Evolutionary conservation across 345 rosid genomes (phyloP), one percentile per base, ranked within the genome.

Genomic region (Brassica incana): DNA sequence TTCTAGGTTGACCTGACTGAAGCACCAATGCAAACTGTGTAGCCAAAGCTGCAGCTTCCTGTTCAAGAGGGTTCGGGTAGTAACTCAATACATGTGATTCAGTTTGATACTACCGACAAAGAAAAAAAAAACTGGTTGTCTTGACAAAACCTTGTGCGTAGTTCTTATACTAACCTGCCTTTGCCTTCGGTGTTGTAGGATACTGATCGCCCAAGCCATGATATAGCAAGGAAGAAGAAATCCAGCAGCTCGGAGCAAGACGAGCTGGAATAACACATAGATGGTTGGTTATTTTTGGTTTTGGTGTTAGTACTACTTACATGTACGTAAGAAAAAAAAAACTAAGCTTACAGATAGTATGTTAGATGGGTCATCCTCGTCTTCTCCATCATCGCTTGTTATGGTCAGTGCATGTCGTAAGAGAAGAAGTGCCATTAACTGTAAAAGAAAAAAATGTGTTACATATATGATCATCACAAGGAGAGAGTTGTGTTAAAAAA

Each of bases 151-250:
- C 64, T 23, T 60, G 58, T 9, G 16, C 3, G 23, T 43, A 69
- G 68, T 30, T 52, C 30, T 3, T 33, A 82, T 67, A 56, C 45
- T 75, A 72, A 95, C 99, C 91, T 91, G 98, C 83, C 95, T 87
- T 78, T 90, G 97, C 77, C 97, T 88, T 63, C 97, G 88, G 8
- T 91, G 92, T 78, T 95, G 99, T 80, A 95, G 73, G 67, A 92
- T 88, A 83, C 95, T 91, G 74, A 95, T 88, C 67, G 95, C 98
- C 99, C 99, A 91, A 50, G 98, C 99, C 99, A 95, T 95, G 78
- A 95, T 91, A 83, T 95, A 95, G 83, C 99, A 95, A 3, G 99
- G 98, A 76, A 95, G 87, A 86, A 91, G 95, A 83, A 92, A 89
- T 5, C 90, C 93, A 77, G 87, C 88, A 27, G 92, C 91, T 9